Percentiles rank a stretch among this genome's conserved stretches.
Evolutionary conservation across 805 yeast species (phyloP).

Genomic region (Ogataea nakhonphanomensis): DNA sequence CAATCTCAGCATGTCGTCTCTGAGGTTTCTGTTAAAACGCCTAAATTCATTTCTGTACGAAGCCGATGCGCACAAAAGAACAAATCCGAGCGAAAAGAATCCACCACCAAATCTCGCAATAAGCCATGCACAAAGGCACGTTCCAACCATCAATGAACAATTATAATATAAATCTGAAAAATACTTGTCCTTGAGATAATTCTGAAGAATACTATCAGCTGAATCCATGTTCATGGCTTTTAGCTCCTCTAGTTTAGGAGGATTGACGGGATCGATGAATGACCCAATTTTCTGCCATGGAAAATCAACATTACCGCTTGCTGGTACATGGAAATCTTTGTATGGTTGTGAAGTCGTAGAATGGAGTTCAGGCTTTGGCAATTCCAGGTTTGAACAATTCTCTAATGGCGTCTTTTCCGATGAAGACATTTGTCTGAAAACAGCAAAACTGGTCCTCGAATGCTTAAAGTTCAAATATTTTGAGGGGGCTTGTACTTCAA

Average conservation of each 20-base stretch:
- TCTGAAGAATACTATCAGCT: slow-evolving; percentile 40
- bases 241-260: slow-evolving; percentile 20
- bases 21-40: slow-evolving; percentile 67
- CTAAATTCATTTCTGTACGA: slow-evolving; percentile 72
- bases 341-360: slow-evolving; percentile 4
- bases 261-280: slow-evolving; percentile 27
- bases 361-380: not conserved
- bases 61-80: slow-evolving; percentile 58
- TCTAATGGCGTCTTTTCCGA: not conserved
- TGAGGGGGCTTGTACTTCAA: not conserved
- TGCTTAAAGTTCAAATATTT: too few species aligned
- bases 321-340: slow-evolving; percentile 11
- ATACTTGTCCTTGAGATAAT: slow-evolving; percentile 64
- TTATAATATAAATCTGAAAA: slow-evolving; percentile 74
- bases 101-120: slow-evolving; percentile 64
- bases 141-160: slow-evolving; percentile 58
- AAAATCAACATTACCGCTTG: slow-evolving; percentile 23
- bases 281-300: slow-evolving; percentile 36
- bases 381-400: not conserved
- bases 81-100: slow-evolving; percentile 56
- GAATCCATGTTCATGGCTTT: slow-evolving; percentile 16
- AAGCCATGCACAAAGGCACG: slow-evolving; percentile 70
- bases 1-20: slow-evolving; percentile 72
- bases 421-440: slow-evolving; percentile 3
- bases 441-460: slow-evolving; percentile 2